These are phyloP conservation scores for Lactarius indigo DNA, from an alignment of 768 basidiomycete species.

Conservation along the genomic window DNA sequence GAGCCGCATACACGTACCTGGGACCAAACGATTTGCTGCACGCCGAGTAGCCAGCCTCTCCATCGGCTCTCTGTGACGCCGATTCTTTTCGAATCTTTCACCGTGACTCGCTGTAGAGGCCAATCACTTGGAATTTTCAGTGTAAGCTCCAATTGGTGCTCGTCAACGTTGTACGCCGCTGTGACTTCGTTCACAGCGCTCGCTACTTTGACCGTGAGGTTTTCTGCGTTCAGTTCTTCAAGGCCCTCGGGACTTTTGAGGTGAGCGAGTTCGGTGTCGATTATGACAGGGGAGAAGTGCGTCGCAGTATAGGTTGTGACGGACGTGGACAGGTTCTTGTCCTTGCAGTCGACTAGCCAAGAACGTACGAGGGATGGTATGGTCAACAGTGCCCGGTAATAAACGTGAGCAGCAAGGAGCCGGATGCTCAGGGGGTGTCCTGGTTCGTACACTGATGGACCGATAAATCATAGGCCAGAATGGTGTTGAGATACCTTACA, in stretches of 20 bases:
- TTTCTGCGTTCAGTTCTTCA: constrained; percentile 68
- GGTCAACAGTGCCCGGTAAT: constrained; percentile 79
- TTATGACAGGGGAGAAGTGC: constrained; percentile 87
- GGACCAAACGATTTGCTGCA: constrained; percentile 86
- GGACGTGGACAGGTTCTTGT: constrained; percentile 77
- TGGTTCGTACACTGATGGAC: constrained; percentile 53
- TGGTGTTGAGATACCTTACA: constrained; percentile 41
- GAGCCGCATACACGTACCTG: constrained; percentile 52
- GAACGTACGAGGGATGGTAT: constrained; percentile 81
- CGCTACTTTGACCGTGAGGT: constrained; percentile 74
- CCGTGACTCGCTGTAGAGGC: constrained; percentile 84
- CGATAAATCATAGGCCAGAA: not conserved
- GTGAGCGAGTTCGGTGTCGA: constrained; percentile 74
- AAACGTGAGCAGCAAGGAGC: constrained; percentile 81
- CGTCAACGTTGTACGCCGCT: constrained; percentile 84
- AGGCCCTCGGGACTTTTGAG: constrained; percentile 54
- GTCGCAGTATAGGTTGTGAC: constrained; percentile 76
- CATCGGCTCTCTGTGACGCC: constrained; percentile 89
- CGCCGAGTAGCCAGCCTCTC: constrained; percentile 90
- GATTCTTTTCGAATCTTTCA: constrained; percentile 78
- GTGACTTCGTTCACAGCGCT: constrained; percentile 73
- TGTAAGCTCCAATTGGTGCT: constrained; percentile 87
- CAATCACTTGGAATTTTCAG: constrained; percentile 86
- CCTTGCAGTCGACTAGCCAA: constrained; percentile 86
- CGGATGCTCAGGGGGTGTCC: constrained; percentile 49